These are phyloP conservation scores for Mycena vitilis DNA, from an alignment of 768 basidiomycete species.

Conservation along the genomic window DNA sequence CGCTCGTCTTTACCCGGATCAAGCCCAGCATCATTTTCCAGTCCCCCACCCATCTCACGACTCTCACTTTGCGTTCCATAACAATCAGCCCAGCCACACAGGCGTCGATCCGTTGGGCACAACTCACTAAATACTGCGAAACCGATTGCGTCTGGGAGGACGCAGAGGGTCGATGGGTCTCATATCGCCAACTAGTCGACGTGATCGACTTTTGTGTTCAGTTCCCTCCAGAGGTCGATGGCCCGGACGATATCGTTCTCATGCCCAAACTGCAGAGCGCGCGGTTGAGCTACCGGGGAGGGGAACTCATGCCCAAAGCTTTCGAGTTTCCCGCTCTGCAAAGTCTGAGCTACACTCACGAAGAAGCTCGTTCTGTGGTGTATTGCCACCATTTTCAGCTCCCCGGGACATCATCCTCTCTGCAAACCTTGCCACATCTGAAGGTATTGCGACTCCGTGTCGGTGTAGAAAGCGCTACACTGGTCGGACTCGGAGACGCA, in stretches of 20 bases:
- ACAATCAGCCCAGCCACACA: neutral
- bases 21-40: neutral
- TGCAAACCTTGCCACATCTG: neutral
- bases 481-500: neutral
- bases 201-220: neutral
- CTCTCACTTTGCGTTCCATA: neutral
- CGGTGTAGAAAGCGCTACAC: neutral
- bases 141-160: neutral
- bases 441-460: neutral
- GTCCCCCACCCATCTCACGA: neutral
- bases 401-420: too few species aligned
- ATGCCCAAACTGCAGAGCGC: slow-evolving; percentile 3
- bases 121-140: slow-evolving; percentile 10
- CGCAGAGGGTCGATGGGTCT: neutral
- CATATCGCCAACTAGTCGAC: slow-evolving; percentile 5
- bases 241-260: neutral
- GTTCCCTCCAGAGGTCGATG: neutral
- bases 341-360: neutral
- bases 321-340: slow-evolving; percentile 3
- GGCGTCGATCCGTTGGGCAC: slow-evolving; percentile 6
- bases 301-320: neutral
- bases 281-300: neutral
- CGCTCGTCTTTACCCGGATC: neutral
- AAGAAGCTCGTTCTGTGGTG: too few species aligned
- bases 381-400: neutral